Conservation (phyloP, 1,284 basidiomycete species). For the Stereum hirsutum region DNA sequence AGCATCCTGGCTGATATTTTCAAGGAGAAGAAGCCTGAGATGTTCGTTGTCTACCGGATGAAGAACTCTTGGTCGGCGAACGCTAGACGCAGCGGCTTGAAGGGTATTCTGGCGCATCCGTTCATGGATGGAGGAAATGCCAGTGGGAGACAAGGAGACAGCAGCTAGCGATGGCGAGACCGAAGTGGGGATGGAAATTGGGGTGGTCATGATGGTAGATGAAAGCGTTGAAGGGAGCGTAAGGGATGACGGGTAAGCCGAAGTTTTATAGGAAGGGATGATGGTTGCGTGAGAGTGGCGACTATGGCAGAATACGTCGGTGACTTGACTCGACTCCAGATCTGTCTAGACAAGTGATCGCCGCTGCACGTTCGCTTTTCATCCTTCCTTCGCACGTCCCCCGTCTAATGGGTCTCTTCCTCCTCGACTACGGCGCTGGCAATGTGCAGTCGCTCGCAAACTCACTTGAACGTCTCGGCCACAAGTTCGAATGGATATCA, state of each 20-base stretch:
- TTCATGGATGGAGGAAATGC: constrained; percentile 34
- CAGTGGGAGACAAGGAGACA: constrained; percentile 40
- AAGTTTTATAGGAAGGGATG: constrained; percentile 10
- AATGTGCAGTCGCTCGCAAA: constrained; percentile 95
- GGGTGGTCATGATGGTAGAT: constrained; percentile 20
- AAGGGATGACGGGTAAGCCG: background rate
- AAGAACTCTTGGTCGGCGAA: constrained; percentile 57
- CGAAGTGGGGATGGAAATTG: constrained; percentile 31
- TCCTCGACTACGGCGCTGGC: constrained; percentile 94
- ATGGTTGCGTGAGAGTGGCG: too few relatives aligned
- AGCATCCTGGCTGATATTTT: constrained; percentile 94
- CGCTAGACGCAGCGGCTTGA: constrained; percentile 7
- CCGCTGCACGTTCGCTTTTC: constrained; percentile 9
- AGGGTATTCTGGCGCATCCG: constrained; percentile 27
- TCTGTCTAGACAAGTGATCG: too few relatives aligned
- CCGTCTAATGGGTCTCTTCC: constrained; percentile 59
- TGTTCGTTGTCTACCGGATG: constrained; percentile 74
- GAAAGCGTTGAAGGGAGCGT: constrained; percentile 9
- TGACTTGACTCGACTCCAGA: too few relatives aligned
- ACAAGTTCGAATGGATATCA: constrained; percentile 88
- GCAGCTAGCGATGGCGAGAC: constrained; percentile 20
- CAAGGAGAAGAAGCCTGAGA: constrained; percentile 76
- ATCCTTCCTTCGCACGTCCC: constrained; percentile 2
- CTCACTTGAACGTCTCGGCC: constrained; percentile 81
- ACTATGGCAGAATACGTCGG: too few relatives aligned